Evolutionary conservation across 164 flowering plant species (phyloP), one percentile per base, ranked within the genome.

Genomic region (Chimonanthus salicifolius): DNA sequence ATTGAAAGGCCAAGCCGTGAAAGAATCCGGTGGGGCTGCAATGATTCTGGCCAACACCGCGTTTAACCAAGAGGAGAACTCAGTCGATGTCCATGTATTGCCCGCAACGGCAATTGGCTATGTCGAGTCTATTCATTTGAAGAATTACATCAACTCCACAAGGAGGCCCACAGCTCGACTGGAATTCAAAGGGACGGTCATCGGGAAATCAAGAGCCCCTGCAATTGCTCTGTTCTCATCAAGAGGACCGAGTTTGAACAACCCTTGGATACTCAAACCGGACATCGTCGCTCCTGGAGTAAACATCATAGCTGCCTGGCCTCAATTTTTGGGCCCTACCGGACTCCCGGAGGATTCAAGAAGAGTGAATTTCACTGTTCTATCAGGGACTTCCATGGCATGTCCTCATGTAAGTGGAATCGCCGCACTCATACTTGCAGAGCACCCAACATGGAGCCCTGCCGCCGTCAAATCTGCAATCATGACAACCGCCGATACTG

Each of bases 381-480:
- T 92, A 88, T 92, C 97, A 0, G 99, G 99, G 8, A 92, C 99
- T 48, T 94, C 99, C 75, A 94, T 94, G 99, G 85, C 99, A 7
- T 94, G 98, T 75, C 99, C 98, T 10, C 99, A 94, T 76, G 89
- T 83, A 71, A 85, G 93, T 75, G 98, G 99, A 9, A 83, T 89
- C 46, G 88, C 89, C 2, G 96, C 97, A 43, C 83, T 94, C 21
- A 54, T 92, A 66, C 91, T 68, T 47, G 78, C 96, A 0, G 85
- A 85, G 7, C 85, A 94, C 78, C 97, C 96, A 0, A 75, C 69
- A 3, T 94, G 99, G 99, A 83, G 87, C 50, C 95, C 99, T 5
- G 97, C 99, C 20, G 92, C 93, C 5, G 77, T 92, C 7, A 91
- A 81, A 74, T 94, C 99, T 10, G 99, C 99, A 33, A 76, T 94